phyloP scores from a whole-genome alignment of 2,329 filamentous ascomycete genomes.

The Colletotrichum filicis region DNA sequence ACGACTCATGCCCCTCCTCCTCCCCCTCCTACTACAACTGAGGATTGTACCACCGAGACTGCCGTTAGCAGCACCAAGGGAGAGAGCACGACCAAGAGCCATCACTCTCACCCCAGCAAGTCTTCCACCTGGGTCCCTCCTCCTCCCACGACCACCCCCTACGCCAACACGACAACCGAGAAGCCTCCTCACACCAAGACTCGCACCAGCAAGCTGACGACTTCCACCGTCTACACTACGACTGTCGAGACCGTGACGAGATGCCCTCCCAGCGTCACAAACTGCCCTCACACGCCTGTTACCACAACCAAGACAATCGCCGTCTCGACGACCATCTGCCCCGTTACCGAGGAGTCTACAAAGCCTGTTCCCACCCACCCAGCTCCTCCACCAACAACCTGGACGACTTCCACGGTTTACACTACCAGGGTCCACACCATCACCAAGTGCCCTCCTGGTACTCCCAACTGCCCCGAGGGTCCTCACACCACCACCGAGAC shows the following conservation, averaged over 20 bases:
- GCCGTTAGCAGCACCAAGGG: not conserved
- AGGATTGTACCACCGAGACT: not conserved
- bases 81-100: not conserved
- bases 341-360: slow-evolving; percentile 8
- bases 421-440: slow-evolving; percentile 35
- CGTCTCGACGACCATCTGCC: slow-evolving; percentile 53
- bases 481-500: slow-evolving; percentile 52
- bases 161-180: slow-evolving; percentile 5
- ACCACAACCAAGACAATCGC: slow-evolving; percentile 52
- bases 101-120: not conserved
- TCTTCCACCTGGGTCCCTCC: slow-evolving; percentile 26
- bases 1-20: not conserved
- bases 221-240: slow-evolving; percentile 53
- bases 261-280: slow-evolving; percentile 32
- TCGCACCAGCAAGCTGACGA: slow-evolving; percentile 36
- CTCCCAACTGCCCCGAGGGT: slow-evolving; percentile 17
- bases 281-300: slow-evolving; percentile 38
- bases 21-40: not conserved
- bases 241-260: slow-evolving; percentile 60
- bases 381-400: not conserved
- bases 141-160: not conserved
- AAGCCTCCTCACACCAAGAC: slow-evolving; percentile 10
- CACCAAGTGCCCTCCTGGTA: slow-evolving; percentile 27
- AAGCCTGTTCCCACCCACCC: not conserved
- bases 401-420: slow-evolving; percentile 36